A percentile compares a stretch with the other conserved stretches of the same genome.
These are phyloP conservation scores for Cyclotella sp. DNA, from an alignment of 108 stramenopile species.

Conservation along the genomic window DNA sequence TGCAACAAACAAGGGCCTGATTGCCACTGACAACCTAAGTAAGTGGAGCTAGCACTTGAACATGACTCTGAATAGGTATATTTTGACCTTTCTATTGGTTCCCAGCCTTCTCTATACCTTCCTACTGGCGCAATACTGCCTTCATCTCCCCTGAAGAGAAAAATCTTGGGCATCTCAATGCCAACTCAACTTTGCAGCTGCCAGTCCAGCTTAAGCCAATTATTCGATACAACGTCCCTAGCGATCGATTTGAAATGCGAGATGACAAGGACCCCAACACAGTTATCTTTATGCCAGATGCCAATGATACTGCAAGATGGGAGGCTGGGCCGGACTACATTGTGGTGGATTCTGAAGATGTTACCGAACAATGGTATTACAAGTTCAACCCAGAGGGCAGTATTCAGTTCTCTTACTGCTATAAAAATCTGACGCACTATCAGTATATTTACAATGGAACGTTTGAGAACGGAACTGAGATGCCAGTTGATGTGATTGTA, in stretches of 20 bases:
- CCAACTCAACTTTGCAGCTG: constrained; percentile 30
- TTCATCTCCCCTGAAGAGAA: constrained; percentile 25
- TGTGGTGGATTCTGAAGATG: constrained; percentile 16
- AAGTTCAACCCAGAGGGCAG: constrained; percentile 22
- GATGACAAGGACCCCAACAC: constrained; percentile 20
- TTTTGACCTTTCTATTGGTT: no score
- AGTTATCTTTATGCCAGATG: constrained; percentile 23
- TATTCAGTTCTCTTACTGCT: constrained; percentile 21
- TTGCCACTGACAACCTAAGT: constrained; percentile 35
- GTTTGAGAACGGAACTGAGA: constrained; percentile 19
- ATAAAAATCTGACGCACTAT: constrained; percentile 25
- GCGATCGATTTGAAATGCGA: constrained; percentile 36
- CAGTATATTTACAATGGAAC: constrained; percentile 29
- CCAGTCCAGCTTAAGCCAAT: constrained; percentile 31
- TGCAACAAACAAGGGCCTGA: constrained; percentile 40
- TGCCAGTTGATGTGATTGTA: constrained; percentile 28
- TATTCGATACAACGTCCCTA: constrained; percentile 23
- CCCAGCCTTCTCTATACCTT: constrained; percentile 6
- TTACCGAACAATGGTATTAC: constrained; percentile 27
- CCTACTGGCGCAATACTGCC: constrained; percentile 24
- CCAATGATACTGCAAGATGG: constrained; percentile 25
- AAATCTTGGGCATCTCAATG: constrained; percentile 29
- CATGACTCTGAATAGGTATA: no score
- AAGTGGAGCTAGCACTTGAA: no score
- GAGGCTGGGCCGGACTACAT: constrained; percentile 36